Conservation (phyloP, 1,139 yeast genomes). For the Scheffersomyces parashehatae region DNA sequence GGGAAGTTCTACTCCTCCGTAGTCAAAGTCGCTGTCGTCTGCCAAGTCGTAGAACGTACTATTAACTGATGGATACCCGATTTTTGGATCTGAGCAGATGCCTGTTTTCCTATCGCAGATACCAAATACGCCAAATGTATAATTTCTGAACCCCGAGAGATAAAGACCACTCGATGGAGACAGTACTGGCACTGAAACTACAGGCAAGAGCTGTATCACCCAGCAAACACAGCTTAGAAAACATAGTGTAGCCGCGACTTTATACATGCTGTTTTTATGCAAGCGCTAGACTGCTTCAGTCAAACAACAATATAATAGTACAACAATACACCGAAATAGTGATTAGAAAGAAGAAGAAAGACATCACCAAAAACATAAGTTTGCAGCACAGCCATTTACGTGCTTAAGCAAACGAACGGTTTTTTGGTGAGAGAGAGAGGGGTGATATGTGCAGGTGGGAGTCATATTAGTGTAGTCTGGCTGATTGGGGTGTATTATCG, state of each 20-base stretch:
- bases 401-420: too few relatives aligned
- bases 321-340: too few relatives aligned
- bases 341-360: too few relatives aligned
- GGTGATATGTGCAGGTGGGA: too few relatives aligned
- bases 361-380: too few relatives aligned
- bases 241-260: constrained; percentile 24
- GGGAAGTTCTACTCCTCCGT: constrained; percentile 37
- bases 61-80: constrained; percentile 39
- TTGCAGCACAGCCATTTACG: too few relatives aligned
- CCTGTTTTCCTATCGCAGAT: constrained; percentile 31
- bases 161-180: constrained; percentile 20
- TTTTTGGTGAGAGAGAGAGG: too few relatives aligned
- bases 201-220: constrained; percentile 41
- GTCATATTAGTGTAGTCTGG: too few relatives aligned
- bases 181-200: constrained; percentile 47
- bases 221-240: constrained; percentile 30
- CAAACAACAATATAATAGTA: too few relatives aligned
- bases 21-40: constrained; percentile 9
- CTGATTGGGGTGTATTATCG: too few relatives aligned
- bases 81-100: constrained; percentile 32
- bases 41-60: constrained; percentile 17
- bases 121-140: constrained; percentile 49
- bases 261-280: constrained; percentile 19
- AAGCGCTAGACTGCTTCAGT: too few relatives aligned
- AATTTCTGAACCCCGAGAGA: constrained; percentile 31